Evolutionary conservation across 495 filamentous ascomycete genomes (phyloP), one percentile per base, ranked within the genome.

Genomic region (Pseudoneurospora amorphoporcata): DNA sequence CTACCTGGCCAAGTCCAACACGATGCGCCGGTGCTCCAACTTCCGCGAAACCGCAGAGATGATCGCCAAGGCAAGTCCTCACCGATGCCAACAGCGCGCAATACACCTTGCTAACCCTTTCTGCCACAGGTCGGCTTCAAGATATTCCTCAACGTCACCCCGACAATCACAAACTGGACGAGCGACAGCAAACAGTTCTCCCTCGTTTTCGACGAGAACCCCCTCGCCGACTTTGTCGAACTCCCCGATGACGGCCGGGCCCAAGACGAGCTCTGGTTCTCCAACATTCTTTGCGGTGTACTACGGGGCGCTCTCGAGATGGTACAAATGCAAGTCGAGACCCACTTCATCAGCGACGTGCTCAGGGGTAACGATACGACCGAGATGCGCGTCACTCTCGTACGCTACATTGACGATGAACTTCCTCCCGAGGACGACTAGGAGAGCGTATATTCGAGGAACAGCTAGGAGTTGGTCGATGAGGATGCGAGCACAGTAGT

Each of bases 251-350:
- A 99, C 81, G 96, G 94, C 68, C 87, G 94, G 70, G 93, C 95
- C 9, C 95, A 98, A 79, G 95, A 98, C 80, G 94, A 98, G 82
- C 84, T 99, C 12, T 99, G 95, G 95, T 99, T 95, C 78, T 97
- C 94, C 3, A 98, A 98, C 82, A 95, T 99, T 68, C 86, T 98
- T 23, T 98, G 96, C 76, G 95, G 95, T 45, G 91, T 99, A 37
- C 83, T 99, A 58, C 85, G 94, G 76, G 95, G 95, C 6, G 90
- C 95, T 7, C 81, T 98, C 72, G 95, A 99, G 85, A 99, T 99
- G 95, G 96, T 99, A 41, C 95, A 98, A 86, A 97, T 98, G 94
- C 95, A 99, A 84, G 92, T 98, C 29, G 95, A 99, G 79, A 94
- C 93, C 40, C 94, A 97, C 78, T 99, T 98, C 80, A 91, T 97